These are phyloP conservation scores for Plantago ovata DNA, from an alignment of 257 asterid genomes.

Conservation along the genomic window DNA sequence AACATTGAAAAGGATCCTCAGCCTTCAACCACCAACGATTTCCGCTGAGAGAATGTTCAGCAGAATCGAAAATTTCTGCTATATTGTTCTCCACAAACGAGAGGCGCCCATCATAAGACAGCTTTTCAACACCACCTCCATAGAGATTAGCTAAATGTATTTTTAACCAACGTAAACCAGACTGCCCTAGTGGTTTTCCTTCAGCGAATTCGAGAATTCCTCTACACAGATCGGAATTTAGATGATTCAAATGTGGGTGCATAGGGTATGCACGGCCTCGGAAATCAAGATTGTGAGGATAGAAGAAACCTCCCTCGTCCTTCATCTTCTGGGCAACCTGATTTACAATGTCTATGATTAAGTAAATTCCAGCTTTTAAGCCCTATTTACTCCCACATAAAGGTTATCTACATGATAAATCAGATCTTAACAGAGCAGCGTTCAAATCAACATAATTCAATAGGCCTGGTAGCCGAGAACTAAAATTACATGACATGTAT, in stretches of 20 bases:
- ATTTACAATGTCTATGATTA: slow-evolving; percentile 26
- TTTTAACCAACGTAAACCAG: slow-evolving; percentile 85
- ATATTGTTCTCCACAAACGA: slow-evolving; percentile 77
- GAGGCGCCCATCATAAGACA: slow-evolving; percentile 77
- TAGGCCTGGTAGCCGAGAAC: neutral
- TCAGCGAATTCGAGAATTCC: slow-evolving; percentile 96
- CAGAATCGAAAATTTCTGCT: slow-evolving; percentile 77
- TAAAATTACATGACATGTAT: neutral
- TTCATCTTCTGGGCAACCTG: slow-evolving; percentile 95
- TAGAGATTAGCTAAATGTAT: slow-evolving; percentile 87
- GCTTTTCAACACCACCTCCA: slow-evolving; percentile 88
- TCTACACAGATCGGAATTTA: slow-evolving; percentile 91
- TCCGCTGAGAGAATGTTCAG: slow-evolving; percentile 73
- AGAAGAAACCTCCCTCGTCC: slow-evolving; percentile 92
- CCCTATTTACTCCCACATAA: neutral
- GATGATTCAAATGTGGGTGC: slow-evolving; percentile 96
- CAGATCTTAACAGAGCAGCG: neutral
- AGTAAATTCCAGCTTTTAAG: slow-evolving; percentile 1
- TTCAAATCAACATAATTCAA: slow-evolving; percentile 5
- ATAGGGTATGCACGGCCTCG: slow-evolving; percentile 99
- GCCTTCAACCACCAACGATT: slow-evolving; percentile 92
- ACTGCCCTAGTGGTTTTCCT: slow-evolving; percentile 80
- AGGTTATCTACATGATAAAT: neutral
- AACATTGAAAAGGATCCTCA: slow-evolving; percentile 95
- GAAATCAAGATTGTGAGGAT: slow-evolving; percentile 97